Percentiles rank a stretch among this genome's conserved stretches.
Conservation (phyloP, 2,329 filamentous ascomycete species). For the Sporothrix inflata region DNA sequence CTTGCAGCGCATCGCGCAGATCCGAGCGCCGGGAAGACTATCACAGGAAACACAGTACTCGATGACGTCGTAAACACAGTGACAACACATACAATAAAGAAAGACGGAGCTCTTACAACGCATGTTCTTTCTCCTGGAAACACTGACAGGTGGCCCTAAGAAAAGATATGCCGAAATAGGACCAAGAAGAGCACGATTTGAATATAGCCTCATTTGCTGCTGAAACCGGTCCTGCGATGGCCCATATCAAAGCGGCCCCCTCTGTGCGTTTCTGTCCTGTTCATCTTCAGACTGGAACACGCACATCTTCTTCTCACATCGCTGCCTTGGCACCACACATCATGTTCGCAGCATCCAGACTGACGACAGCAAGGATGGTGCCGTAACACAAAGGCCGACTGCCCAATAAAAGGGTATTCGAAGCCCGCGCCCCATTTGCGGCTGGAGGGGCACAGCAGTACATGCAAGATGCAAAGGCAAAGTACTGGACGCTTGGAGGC, state of each 20-base stretch:
- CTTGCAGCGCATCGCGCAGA: constrained; percentile 19
- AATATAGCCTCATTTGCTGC: constrained; percentile 21
- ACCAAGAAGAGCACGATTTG: constrained; percentile 13
- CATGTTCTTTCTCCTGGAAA: constrained; percentile 2
- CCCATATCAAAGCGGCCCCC: constrained; percentile 14
- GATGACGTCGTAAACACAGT: not conserved
- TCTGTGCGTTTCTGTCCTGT: not conserved
- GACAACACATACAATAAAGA: not conserved
- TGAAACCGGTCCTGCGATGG: constrained; percentile 21
- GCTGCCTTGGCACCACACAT: constrained; percentile 6
- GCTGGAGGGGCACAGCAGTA: not conserved
- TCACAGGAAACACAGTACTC: not conserved
- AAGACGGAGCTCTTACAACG: constrained; percentile 2
- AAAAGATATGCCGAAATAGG: constrained; percentile 3
- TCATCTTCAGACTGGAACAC: not conserved
- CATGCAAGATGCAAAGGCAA: not conserved
- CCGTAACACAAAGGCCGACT: not conserved
- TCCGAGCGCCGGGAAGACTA: constrained; percentile 10
- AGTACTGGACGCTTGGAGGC: not conserved
- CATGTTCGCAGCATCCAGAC: constrained; percentile 18
- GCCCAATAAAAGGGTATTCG: not conserved
- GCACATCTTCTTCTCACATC: not conserved
- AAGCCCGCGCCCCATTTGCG: not conserved
- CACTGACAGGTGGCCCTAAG: not conserved
- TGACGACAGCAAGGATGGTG: not conserved